phyloP scores from a whole-genome alignment of 2,329 filamentous ascomycete species.

The Fusarium gaditjirri region DNA sequence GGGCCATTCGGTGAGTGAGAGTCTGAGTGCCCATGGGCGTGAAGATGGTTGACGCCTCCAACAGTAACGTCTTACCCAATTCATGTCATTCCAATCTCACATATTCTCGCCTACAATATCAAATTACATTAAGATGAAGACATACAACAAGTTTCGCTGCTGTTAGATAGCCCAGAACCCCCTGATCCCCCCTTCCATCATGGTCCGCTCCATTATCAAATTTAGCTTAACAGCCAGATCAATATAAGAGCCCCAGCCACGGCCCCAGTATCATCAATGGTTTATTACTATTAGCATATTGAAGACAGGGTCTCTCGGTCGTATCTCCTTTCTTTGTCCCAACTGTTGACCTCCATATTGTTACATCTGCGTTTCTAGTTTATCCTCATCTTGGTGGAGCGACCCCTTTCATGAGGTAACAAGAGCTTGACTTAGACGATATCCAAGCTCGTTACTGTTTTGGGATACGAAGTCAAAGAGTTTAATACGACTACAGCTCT shows the following conservation, averaged over 20 bases:
- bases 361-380: background rate
- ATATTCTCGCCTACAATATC: slow-evolving; percentile 12
- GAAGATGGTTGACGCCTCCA: slow-evolving; percentile 17
- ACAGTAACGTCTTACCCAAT: slow-evolving; percentile 32
- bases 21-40: background rate
- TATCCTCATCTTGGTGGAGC: slow-evolving; percentile 5
- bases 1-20: slow-evolving; percentile 5
- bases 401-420: slow-evolving; percentile 2
- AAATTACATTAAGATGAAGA: slow-evolving; percentile 23
- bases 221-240: slow-evolving; percentile 28
- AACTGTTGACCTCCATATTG: background rate
- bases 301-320: slow-evolving; percentile 26
- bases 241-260: slow-evolving; percentile 30
- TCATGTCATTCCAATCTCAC: slow-evolving; percentile 26
- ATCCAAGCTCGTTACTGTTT: background rate
- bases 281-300: slow-evolving; percentile 8
- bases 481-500: background rate
- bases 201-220: slow-evolving; percentile 17
- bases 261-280: slow-evolving; percentile 26
- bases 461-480: background rate
- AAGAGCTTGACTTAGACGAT: slow-evolving; percentile 10
- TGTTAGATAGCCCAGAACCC: background rate
- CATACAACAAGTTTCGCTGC: background rate
- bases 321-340: slow-evolving; percentile 13
- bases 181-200: slow-evolving; percentile 6